phyloP scores from a whole-genome alignment of 2,329 filamentous ascomycete species.

The Trichophyton equinum region DNA sequence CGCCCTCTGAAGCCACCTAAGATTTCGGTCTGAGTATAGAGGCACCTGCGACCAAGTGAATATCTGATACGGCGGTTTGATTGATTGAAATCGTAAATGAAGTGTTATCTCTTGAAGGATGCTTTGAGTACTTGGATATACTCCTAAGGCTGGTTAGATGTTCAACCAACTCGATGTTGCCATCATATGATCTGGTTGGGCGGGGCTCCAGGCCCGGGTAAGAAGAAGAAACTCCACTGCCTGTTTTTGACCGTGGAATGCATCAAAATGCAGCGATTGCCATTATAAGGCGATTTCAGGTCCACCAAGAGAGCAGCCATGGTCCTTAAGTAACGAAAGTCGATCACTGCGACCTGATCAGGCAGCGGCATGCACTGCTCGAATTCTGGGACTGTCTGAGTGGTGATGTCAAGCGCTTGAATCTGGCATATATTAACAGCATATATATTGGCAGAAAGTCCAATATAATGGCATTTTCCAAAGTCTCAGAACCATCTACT shows the following conservation, averaged over 20 bases:
- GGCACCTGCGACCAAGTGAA: not conserved
- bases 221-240: slow-evolving; percentile 4
- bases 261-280: slow-evolving; percentile 4
- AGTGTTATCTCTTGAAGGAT: not conserved
- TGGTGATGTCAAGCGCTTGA: not conserved
- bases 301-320: not conserved
- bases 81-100: not conserved
- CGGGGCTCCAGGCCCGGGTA: not conserved
- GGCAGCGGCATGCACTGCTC: not conserved
- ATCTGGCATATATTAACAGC: not conserved
- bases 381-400: not conserved
- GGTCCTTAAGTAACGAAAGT: not conserved
- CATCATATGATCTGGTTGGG: not conserved
- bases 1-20: not conserved
- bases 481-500: not conserved
- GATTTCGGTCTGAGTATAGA: not conserved
- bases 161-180: not conserved
- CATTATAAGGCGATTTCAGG: not conserved
- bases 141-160: not conserved
- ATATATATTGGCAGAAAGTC: not conserved
- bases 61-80: not conserved
- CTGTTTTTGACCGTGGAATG: slow-evolving; percentile 3
- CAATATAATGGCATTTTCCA: slow-evolving; percentile 2
- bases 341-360: slow-evolving; percentile 1
- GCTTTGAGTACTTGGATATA: not conserved